Conservation (phyloP, 2,329 filamentous ascomycete species). For the Chaetoscypha palmicola region DNA sequence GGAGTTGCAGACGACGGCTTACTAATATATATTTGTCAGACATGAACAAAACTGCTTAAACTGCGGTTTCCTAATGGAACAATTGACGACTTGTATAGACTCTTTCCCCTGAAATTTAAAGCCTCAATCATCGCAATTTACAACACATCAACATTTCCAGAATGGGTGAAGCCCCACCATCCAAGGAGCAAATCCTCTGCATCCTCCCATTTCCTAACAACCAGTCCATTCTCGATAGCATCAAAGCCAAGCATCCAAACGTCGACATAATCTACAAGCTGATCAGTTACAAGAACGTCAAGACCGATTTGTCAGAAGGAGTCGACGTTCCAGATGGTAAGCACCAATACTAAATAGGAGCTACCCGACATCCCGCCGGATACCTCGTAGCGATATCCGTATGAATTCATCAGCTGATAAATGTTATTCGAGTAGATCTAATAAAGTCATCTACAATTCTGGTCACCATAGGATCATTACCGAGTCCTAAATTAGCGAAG, state of each 20-base stretch:
- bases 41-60: too few relatives aligned
- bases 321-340: too few relatives aligned
- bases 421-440: conserved; percentile 15
- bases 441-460: conserved; percentile 30
- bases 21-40: too few relatives aligned
- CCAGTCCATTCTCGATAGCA: conserved; percentile 31
- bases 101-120: neutral
- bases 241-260: conserved; percentile 37
- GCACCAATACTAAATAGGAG: too few relatives aligned
- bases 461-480: conserved; percentile 27
- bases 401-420: neutral
- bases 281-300: conserved; percentile 22
- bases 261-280: conserved; percentile 38
- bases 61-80: too few relatives aligned
- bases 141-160: neutral
- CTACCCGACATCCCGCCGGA: too few relatives aligned
- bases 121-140: neutral
- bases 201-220: conserved; percentile 37
- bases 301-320: too few relatives aligned
- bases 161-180: conserved; percentile 40
- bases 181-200: conserved; percentile 36
- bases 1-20: too few relatives aligned
- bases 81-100: too few relatives aligned
- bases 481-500: conserved; percentile 20
- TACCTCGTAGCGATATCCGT: neutral